Evolutionary conservation across 192 early-diverging fungal genomes (phyloP).

Genomic region (Allomyces macrogynus): DNA sequence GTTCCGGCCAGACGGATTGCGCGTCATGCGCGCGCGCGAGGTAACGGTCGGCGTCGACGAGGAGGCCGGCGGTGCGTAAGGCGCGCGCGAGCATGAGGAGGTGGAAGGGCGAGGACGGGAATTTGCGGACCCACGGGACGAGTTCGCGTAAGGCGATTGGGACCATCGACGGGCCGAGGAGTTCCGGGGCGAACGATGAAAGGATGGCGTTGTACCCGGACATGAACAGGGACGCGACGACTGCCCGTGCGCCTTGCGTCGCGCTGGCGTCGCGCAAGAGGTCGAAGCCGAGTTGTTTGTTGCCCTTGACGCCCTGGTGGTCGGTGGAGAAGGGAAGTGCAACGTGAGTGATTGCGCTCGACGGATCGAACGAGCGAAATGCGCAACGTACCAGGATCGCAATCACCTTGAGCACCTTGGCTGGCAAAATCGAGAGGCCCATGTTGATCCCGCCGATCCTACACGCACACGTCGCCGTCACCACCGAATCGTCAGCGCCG

Average conservation of each 20-base stretch:
- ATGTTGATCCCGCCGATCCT: background rate
- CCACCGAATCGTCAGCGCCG: too few species aligned
- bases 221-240: background rate
- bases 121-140: background rate
- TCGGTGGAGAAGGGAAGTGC: too few species aligned
- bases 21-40: background rate
- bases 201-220: background rate
- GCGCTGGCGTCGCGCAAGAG: background rate
- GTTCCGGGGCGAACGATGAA: background rate
- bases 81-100: background rate
- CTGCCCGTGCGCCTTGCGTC: background rate
- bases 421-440: background rate
- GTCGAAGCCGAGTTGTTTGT: background rate
- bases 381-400: background rate
- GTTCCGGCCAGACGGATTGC: background rate
- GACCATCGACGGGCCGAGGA: background rate
- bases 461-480: background rate
- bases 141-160: background rate
- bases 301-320: background rate
- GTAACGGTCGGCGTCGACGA: background rate
- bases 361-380: background rate
- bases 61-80: background rate
- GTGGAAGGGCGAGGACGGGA: background rate
- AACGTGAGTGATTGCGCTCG: too few species aligned
- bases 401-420: background rate